Base-by-base conservation (phyloP, 2,329 filamentous ascomycete species). In the Exophiala phaeomuriformis region DNA sequence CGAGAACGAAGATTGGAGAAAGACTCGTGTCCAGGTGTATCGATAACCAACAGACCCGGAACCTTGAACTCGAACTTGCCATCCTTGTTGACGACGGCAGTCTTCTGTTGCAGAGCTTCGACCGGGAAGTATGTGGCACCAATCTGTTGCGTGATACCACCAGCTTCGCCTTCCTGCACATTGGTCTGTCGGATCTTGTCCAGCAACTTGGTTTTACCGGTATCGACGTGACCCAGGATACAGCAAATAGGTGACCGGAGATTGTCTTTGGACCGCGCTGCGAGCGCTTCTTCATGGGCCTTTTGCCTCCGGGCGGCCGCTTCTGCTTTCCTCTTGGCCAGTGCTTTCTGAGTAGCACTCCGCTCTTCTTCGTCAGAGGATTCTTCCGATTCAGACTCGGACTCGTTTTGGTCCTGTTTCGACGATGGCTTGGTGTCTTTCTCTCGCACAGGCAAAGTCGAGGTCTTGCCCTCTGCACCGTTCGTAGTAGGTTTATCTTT, bases 221-320 rank as follows among this genome's bases (percentile, higher is more conserved):
- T 98, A 84, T 98, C 93, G 81, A 98, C 93, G 82, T 98, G 93
- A 66, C 93, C 93, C 61, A 98, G 83, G 80, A 98, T 98, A 85
- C 91, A 97, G 79, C 93, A 97, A 73, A 98, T 98, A 49, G 93
- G 93, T 39, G 93, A 97, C 54, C 93, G 89, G 52, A 98, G 81
- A 72, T 98, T 85, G 69, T 98, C 90, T 72, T 88, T 90, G 27
- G 91, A 97, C 57, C 90, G 82, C 46, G 91, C 90, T 42, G 89
- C 90, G 67, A 96, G 72, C 12, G 93, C 93, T 58, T 90, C 91
- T 71, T 96, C 88, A 69, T 95, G 88, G 54, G 90, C 86, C 72
- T 88, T 88, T 73, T 90, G 87, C 66, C 91, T 83, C 66, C 91
- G 83, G 64, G 93, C 89, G 10, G 89, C 88, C 42, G 90, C 90